Evolutionary conservation across 495 filamentous ascomycete genomes (phyloP), one percentile per base, ranked within the genome.

Genomic region (Parathielavia hyrcaniae): DNA sequence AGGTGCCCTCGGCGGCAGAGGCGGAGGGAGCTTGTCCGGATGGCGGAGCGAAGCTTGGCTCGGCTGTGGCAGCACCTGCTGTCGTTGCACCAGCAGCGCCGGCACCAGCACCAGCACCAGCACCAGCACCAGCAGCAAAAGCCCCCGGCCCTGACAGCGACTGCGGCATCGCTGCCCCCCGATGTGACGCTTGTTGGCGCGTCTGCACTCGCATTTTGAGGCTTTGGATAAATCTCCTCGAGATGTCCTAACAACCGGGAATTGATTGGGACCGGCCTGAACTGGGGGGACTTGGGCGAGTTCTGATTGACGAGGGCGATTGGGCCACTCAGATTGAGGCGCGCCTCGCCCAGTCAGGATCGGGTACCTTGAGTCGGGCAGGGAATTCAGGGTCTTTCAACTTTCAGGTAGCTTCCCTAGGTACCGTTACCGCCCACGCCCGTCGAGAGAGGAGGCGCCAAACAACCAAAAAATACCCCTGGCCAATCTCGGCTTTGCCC

Each of bases 201-300:
- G 62, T 60, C 45, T 67, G 67, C 58, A 53, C 65, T 62, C 64
- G 54, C 64, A 69, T 69, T 59, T 30, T 30, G 26, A 2, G 2
- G 26, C n/a, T n/a, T 30, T 30, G 26, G 26, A 30, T 30, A 30
- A n/a, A n/a, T n/a, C n/a, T n/a, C n/a, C n/a, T n/a, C n/a, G n/a
- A n/a, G n/a, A 30, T 30, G 3, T 30, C 59, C 57, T 61, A 55
- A 14, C 40, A 51, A 57, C n/a, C n/a, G n/a, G n/a, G n/a, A n/a
- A n/a, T n/a, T n/a, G n/a, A n/a, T 6, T 30, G 26, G 26, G 26
- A 30, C 26, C 26, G n/a, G n/a, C n/a, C n/a, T n/a, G 26, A 30
- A 11, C 26, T 30, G 26, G 26, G 26, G 26, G 26, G 26, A 30
- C 6, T 6, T 30, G 26, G 26, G 6, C 3, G 26, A 30, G 26